Evolutionary conservation across 208 protist genomes (phyloP), one percentile per base, ranked within the genome.

Genomic region (Trypanosoma melophagium): DNA sequence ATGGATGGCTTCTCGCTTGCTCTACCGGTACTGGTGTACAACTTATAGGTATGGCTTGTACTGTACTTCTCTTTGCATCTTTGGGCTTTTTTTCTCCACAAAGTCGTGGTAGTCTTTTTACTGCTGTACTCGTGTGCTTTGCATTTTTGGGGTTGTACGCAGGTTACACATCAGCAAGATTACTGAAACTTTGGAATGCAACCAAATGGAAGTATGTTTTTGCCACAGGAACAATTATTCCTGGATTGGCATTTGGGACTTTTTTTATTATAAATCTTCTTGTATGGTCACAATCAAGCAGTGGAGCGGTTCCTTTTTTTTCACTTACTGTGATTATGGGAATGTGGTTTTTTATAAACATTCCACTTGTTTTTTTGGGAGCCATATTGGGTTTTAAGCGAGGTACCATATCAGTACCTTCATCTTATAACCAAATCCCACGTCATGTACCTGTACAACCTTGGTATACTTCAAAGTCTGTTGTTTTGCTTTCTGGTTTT

Each of bases 401-500:
- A 59, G 50, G 63, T 28, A 76, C 65, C 14, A 63, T 96, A 17
- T 71, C 90, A 47, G 62, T 85, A 25, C 92, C 93, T 40, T 76
- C 92, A 5, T 63, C 76, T 31, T 90, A 94, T 56, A 99, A 97
- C 69, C 88, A 87, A 69, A 99, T 99, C 28, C 98, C 97, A 14
- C 87, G 98, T 41, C 83, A 98, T 71, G 89, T 99, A 13, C 97
- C 95, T 45, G 62, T 71, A 12, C 80, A 97, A 44, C 63, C 60
- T 13, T 83, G 45, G 67, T 96, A 58, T 88, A 81, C 56, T 87
- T 93, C 73, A 96, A 53, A 52, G 4, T 22, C 40, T 14, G 7
- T 13, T 63, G 28, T 60, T 79, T 59, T 75, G 74, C 57, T 65
- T 49, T 66, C 84, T 35, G 87, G 87, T 71, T 69, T 99, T 12